phyloP scores from a whole-genome alignment of 305 asterid species.

The Striga hermonthica region DNA sequence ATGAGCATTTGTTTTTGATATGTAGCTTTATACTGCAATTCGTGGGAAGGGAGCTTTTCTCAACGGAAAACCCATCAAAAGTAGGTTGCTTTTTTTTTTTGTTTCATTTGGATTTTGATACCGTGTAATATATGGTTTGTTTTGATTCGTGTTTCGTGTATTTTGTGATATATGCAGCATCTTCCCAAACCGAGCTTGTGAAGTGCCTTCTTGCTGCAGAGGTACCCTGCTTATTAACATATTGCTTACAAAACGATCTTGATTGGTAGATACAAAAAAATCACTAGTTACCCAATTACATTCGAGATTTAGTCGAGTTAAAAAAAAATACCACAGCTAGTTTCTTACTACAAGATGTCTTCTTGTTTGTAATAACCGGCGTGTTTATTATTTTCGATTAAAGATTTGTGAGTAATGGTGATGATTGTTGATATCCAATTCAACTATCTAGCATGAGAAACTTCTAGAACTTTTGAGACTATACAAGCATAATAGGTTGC shows the following conservation, averaged over 20 bases:
- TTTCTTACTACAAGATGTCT: background rate
- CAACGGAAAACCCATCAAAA: conserved; percentile 67
- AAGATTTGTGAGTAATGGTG: no score
- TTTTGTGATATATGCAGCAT: conserved; percentile 38
- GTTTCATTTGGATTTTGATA: background rate
- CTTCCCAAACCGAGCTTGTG: conserved; percentile 72
- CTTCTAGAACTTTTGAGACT: background rate
- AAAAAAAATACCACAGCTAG: background rate
- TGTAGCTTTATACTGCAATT: conserved; percentile 70
- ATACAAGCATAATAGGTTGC: no score
- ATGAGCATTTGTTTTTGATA: conserved; percentile 1
- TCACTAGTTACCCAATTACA: background rate
- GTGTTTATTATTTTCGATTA: background rate
- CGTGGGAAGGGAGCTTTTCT: conserved; percentile 73
- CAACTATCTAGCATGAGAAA: background rate
- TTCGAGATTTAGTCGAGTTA: background rate
- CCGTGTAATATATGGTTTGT: conserved; percentile 11
- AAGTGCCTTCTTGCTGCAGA: conserved; percentile 50
- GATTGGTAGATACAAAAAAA: no score
- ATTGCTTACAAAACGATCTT: background rate
- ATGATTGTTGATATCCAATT: background rate
- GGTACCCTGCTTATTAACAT: conserved; percentile 40
- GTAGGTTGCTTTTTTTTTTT: conserved; percentile 32
- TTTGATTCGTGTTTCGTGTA: background rate
- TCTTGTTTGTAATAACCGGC: background rate